Percentiles rank a stretch among this genome's conserved stretches.
Conservation (phyloP, 2,329 filamentous ascomycete genomes). For the Zymoseptoria brevis region DNA sequence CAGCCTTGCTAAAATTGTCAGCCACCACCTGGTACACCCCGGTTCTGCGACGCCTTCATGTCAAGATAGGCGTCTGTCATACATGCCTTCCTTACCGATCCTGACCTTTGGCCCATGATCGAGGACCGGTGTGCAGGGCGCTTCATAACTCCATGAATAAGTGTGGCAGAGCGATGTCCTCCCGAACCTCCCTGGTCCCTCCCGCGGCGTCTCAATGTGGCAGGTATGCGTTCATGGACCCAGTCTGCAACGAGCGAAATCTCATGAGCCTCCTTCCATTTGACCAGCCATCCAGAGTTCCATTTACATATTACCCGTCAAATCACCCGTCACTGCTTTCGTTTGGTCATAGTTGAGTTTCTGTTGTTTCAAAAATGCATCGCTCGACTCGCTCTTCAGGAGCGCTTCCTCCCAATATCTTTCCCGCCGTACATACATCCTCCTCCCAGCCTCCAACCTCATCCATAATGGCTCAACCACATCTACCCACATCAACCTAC, state of each 20-base stretch:
- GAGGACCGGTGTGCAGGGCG: background rate
- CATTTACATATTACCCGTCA: background rate
- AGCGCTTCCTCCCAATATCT: background rate
- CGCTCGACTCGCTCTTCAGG: background rate
- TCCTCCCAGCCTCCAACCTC: background rate
- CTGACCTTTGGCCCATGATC: background rate
- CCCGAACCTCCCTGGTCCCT: background rate
- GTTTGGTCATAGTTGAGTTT: background rate
- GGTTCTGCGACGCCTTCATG: background rate
- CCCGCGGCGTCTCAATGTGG: background rate
- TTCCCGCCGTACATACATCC: background rate
- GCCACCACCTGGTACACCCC: background rate
- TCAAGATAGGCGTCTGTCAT: background rate
- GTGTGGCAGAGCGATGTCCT: background rate
- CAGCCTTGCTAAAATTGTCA: background rate
- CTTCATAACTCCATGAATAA: background rate
- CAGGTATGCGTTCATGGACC: background rate
- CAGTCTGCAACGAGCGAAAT: background rate
- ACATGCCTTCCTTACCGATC: background rate
- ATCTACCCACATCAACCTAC: background rate
- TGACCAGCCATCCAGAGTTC: background rate
- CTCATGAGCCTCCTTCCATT: background rate
- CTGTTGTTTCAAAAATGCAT: background rate
- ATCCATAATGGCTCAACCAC: constrained; percentile 5
- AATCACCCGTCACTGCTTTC: background rate